Evolutionary conservation across 2,329 filamentous ascomycete species (phyloP), one percentile per base, ranked within the genome.

Genomic region (Trichoderma cornu-damae): DNA sequence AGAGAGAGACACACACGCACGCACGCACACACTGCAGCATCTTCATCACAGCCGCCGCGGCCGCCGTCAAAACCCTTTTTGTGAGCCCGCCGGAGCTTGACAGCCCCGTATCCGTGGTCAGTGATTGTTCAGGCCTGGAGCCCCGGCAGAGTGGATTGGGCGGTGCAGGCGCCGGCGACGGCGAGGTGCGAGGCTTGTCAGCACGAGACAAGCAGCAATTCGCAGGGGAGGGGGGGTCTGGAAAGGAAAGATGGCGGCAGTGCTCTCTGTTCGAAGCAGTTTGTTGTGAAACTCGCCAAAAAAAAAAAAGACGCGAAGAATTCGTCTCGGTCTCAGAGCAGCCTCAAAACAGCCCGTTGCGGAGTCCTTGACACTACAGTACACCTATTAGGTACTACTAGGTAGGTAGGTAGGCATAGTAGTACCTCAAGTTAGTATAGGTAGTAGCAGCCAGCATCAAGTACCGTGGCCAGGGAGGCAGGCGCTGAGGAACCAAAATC

Each of bases 121-220:
- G 14, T 43, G 28, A 11, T n/a, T 12, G 40, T 6, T 30, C 6
- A 30, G 28, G 18, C 42, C 20, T 43, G 30, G 30, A n/a, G n/a
- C 37, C 50, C 50, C 28, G 50, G 50, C 40, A 43, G 8, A 43
- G 37, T 43, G 49, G 42, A 9, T 48, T 40, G 30, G 24, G 2
- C 11, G 26, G 28, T 38, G 43, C 42, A 30, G 30, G 24, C 34
- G 46, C 28, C 46, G 55, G 40, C 40, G 38, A 46, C 50, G 50
- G 57, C 50, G 50, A 55, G 50, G 35, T 42, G 57, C 57, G 43
- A 43, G 43, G 49, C 50, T n/a, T 42, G 57, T 55, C 57, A 40
- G 59, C 49, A 34, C n/a, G 61, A 56, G 59, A 61, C 57, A n/a
- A n/a, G n/a, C n/a, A n/a, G 42, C 59, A 82, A 24, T 16, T 50